Evolutionary conservation across 1,284 basidiomycete genomes (phyloP), one percentile per base, ranked within the genome.

Genomic region (Porodaedalea pini): DNA sequence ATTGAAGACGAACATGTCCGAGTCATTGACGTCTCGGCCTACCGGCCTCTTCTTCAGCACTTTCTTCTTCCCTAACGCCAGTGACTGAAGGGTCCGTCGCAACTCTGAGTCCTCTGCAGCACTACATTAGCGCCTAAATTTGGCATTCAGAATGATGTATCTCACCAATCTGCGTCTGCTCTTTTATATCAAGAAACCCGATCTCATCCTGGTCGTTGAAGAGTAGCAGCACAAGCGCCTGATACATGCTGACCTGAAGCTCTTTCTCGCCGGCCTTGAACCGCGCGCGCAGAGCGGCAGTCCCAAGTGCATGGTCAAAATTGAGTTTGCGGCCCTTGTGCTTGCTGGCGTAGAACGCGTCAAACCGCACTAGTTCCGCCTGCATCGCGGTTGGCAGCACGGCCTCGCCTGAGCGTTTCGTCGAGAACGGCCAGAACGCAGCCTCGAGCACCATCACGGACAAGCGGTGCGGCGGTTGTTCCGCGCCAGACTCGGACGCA

Each of bases 31-130:
- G 19, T 97, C 94, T 65, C 82, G 85, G 2, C 92, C 90, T 1
- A 74, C 72, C 0, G 96, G 93, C 5, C 80, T 72, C 72, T 98
- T 98, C 68, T 79, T 80, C 61, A 99, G 72, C 1, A 99, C 92
- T 43, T 90, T 88, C 70, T 96, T 93, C 71, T 88, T 90, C 13
- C 90, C 96, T 63, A 91, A 90, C 0, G 95, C 91, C 6, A 99
- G 78, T 62, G 92, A 96, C 69, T 98, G 96, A 15, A 99, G 75
- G 0, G 91, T 96, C 31, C 92, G 78, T 29, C 84, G 77, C 44
- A 98, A 78, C 64, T 96, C 92, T 1, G 72, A 78, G 23, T 83
- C 80, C 62, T 90, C 92, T 93, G 65, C 36, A 55, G 25, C 17
- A 39, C 11, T 51, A 21, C 36, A 29, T 45, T 25, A 59, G 41